Conservation (phyloP, 2,329 filamentous ascomycete genomes). For the Colletotrichum cuscutae region DNA sequence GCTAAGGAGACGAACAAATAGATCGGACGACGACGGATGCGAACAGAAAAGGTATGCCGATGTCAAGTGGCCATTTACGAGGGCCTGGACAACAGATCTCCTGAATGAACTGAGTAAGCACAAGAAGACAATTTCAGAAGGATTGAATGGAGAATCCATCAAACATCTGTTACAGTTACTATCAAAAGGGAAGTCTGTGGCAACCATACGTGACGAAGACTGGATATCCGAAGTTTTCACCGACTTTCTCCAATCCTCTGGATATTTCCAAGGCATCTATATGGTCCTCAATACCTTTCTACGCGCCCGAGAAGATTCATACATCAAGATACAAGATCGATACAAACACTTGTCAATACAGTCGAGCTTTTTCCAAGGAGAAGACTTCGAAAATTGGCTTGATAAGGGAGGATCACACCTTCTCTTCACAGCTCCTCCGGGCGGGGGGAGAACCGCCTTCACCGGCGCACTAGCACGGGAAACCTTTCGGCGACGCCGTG, state of each 20-base stretch:
- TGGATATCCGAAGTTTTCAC: too few relatives aligned
- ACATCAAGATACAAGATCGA: background rate
- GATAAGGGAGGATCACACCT: background rate
- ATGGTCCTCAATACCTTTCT: background rate
- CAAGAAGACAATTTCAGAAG: background rate
- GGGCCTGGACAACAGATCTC: constrained; percentile 7
- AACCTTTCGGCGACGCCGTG: background rate
- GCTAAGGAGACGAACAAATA: background rate
- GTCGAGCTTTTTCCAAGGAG: background rate
- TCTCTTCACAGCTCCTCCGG: background rate
- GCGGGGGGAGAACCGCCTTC: background rate
- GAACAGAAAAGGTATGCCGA: background rate
- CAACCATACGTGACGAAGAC: background rate
- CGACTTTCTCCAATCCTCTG: too few relatives aligned
- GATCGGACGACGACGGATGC: background rate
- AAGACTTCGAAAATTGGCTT: background rate
- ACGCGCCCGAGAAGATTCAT: background rate
- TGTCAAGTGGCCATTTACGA: constrained; percentile 10
- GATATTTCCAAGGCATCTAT: too few relatives aligned
- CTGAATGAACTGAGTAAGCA: background rate
- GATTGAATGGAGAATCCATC: background rate
- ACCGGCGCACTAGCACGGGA: background rate
- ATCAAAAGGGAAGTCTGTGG: background rate
- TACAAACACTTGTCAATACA: background rate
- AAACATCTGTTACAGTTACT: background rate